Conservation (phyloP, 169 alveolate genomes). For the Plasmodium reichenowi region DNA sequence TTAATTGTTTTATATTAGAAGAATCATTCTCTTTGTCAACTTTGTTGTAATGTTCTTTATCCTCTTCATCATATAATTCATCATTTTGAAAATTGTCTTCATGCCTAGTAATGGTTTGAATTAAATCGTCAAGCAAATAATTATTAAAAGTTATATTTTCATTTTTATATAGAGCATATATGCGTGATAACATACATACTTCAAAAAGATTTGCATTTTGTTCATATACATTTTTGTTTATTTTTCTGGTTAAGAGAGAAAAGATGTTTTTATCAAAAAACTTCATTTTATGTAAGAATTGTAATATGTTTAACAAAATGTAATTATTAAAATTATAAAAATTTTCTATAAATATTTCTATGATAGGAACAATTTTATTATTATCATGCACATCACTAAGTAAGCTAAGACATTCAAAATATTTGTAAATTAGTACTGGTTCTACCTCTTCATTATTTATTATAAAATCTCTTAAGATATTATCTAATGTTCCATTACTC, state of each 20-base stretch:
- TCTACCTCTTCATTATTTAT: slow-evolving; percentile 24
- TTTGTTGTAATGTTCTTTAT: neutral
- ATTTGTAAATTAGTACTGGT: slow-evolving; percentile 58
- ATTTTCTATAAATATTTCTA: slow-evolving; percentile 34
- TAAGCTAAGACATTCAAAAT: slow-evolving; percentile 47
- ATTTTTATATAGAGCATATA: slow-evolving; percentile 51
- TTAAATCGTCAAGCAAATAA: slow-evolving; percentile 44
- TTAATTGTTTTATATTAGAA: neutral
- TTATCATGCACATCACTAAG: slow-evolving; percentile 18
- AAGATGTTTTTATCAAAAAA: slow-evolving; percentile 28
- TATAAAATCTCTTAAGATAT: slow-evolving; percentile 24
- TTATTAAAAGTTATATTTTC: slow-evolving; percentile 64
- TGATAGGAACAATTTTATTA: slow-evolving; percentile 25
- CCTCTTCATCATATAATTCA: neutral
- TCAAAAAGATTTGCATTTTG: slow-evolving; percentile 62
- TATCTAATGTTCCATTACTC: slow-evolving; percentile 35
- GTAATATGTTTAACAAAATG: slow-evolving; percentile 30
- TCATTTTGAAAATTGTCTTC: slow-evolving; percentile 57
- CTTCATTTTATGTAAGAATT: slow-evolving; percentile 37
- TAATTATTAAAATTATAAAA: slow-evolving; percentile 48
- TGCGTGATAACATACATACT: slow-evolving; percentile 47
- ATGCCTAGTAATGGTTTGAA: slow-evolving; percentile 25
- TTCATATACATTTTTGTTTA: slow-evolving; percentile 55
- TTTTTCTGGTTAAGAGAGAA: slow-evolving; percentile 40
- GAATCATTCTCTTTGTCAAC: neutral